A percentile compares a stretch with the other conserved stretches of the same genome.
phyloP scores from a whole-genome alignment of 495 filamentous ascomycete species.

The Xylaria palmicola region DNA sequence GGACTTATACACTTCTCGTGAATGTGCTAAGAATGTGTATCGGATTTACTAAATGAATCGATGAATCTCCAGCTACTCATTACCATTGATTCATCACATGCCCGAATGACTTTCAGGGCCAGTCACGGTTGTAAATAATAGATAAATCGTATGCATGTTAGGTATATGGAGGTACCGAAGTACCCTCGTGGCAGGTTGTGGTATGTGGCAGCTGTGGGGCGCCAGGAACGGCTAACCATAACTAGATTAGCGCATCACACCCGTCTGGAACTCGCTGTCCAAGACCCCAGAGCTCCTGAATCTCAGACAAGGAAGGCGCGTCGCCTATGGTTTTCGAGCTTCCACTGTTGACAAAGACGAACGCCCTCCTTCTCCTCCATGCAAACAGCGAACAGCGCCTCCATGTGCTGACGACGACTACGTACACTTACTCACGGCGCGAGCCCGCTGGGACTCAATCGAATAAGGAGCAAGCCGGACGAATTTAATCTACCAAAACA shows the following conservation, averaged over 20 bases:
- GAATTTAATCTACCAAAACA: neutral
- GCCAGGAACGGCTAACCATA: neutral
- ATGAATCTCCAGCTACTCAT: too few species aligned
- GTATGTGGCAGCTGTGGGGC: neutral
- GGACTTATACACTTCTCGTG: too few species aligned
- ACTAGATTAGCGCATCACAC: slow-evolving; percentile 1
- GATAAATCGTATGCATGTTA: too few species aligned
- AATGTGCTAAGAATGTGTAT: too few species aligned
- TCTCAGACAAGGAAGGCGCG: slow-evolving; percentile 28
- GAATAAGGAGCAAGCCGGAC: too few species aligned
- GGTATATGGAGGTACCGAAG: too few species aligned
- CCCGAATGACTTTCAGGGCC: too few species aligned
- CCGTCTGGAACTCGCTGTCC: slow-evolving; percentile 7
- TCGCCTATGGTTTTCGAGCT: slow-evolving; percentile 26
- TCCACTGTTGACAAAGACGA: slow-evolving; percentile 3
- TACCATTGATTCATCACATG: too few species aligned
- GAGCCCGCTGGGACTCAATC: too few species aligned
- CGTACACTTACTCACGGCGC: neutral
- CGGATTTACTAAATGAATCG: too few species aligned
- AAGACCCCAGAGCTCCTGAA: slow-evolving; percentile 27
- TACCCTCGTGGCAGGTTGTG: neutral
- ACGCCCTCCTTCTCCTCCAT: slow-evolving; percentile 4
- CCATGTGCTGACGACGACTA: neutral
- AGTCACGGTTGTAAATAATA: too few species aligned
- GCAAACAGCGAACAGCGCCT: neutral